Evolutionary conservation across 2,329 filamentous ascomycete species (phyloP).

Genomic region (Fusarium subtropicale): DNA sequence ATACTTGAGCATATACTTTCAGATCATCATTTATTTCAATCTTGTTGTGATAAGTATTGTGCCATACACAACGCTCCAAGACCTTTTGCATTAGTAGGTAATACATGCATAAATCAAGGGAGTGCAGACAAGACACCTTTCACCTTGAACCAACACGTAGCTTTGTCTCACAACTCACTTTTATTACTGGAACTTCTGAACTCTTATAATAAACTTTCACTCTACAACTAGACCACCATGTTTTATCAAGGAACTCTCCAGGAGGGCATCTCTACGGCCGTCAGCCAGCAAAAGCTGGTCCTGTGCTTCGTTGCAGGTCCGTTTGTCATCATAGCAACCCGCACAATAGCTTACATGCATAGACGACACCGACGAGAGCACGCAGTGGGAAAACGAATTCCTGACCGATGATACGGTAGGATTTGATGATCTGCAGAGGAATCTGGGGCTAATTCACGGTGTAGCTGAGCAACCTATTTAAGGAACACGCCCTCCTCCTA

Average conservation of each 20-base stretch:
- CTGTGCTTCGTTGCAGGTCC: conserved; percentile 86
- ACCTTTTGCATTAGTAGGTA: not conserved
- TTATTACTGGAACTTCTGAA: not conserved
- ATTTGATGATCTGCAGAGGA: not conserved
- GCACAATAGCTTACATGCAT: conserved; percentile 30
- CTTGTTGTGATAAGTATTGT: not conserved
- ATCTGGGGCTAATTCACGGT: conserved; percentile 28
- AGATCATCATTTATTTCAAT: not conserved
- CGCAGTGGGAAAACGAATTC: conserved; percentile 78
- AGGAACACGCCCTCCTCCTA: conserved; percentile 74
- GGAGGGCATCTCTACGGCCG: conserved; percentile 80
- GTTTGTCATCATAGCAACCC: conserved; percentile 37
- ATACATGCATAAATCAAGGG: conserved; percentile 14
- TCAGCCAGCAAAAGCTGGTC: conserved; percentile 81
- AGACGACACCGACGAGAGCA: conserved; percentile 71
- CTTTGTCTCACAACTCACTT: conserved; percentile 7
- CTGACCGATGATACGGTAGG: conserved; percentile 67
- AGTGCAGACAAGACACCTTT: conserved; percentile 41
- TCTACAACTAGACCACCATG: conserved; percentile 60
- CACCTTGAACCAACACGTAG: conserved; percentile 20
- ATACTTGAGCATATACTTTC: conserved; percentile 5
- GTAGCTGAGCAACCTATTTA: conserved; percentile 68
- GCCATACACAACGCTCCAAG: not conserved
- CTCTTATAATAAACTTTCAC: not conserved
- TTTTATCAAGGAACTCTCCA: conserved; percentile 86